Evolutionary conservation across 129 eudicot genomes (phyloP).

Genomic region (Centaurea solstitialis): DNA sequence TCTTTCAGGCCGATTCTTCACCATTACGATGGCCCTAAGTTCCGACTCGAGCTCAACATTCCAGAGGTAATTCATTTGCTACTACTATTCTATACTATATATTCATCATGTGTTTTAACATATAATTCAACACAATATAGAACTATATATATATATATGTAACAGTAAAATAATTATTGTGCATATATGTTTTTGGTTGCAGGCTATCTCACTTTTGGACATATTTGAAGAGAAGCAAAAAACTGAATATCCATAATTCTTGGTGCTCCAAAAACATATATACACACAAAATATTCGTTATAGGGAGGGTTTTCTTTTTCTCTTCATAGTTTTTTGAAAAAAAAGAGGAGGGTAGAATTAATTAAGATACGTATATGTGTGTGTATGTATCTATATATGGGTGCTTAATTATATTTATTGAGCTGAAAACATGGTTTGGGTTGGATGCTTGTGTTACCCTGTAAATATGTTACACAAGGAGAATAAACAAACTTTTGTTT

Average conservation of each 20-base stretch:
- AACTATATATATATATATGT: not conserved
- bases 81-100: not conserved
- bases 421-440: not conserved
- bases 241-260: not conserved
- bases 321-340: not conserved
- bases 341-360: not conserved
- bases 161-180: not conserved
- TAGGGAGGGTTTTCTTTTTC: not conserved
- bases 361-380: not conserved
- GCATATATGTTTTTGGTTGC: constrained; percentile 12
- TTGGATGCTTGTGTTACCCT: too few relatives aligned
- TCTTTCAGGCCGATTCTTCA: constrained; percentile 94
- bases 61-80: constrained; percentile 66
- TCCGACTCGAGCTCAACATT: constrained; percentile 85
- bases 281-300: not conserved
- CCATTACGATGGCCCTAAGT: constrained; percentile 96
- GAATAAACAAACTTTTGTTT: not conserved
- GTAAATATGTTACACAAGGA: not conserved
- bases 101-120: not conserved
- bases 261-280: not conserved
- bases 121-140: not conserved
- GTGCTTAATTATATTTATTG: not conserved
- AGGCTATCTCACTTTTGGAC: constrained; percentile 74
- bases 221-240: constrained; percentile 56
- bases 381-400: not conserved